Percentiles rank a stretch among this genome's conserved stretches.
phyloP scores from a whole-genome alignment of 176 grass and related monocot species.

The Rhynchospora pubera region DNA sequence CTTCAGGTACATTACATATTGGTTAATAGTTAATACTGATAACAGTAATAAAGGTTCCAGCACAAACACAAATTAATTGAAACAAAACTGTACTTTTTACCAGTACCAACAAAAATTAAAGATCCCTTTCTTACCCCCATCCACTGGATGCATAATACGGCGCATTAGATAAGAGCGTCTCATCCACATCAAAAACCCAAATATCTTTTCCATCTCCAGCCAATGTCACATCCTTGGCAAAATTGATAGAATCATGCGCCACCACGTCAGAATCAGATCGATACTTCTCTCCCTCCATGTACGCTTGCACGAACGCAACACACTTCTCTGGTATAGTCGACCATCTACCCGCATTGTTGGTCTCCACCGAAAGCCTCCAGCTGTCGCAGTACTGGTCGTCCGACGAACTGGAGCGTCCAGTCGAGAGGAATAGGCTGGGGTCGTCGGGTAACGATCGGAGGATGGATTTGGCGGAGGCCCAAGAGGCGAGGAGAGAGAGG shows the following conservation, averaged over 20 bases:
- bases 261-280: slow-evolving; percentile 53
- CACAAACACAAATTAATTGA: too few relatives aligned
- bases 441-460: slow-evolving; percentile 33
- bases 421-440: background rate
- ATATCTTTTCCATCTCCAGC: slow-evolving; percentile 27
- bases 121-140: slow-evolving; percentile 46
- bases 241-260: slow-evolving; percentile 42
- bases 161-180: slow-evolving; percentile 67
- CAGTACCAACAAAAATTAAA: background rate
- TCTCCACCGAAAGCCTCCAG: slow-evolving; percentile 88
- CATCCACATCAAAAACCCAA: slow-evolving; percentile 90
- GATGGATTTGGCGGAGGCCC: slow-evolving; percentile 17
- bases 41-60: too few relatives aligned
- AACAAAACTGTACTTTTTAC: background rate
- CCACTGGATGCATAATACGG: slow-evolving; percentile 56
- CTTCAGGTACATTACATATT: too few relatives aligned
- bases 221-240: slow-evolving; percentile 33
- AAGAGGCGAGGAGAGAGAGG: slow-evolving; percentile 9
- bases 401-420: background rate
- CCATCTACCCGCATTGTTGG: slow-evolving; percentile 63
- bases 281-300: slow-evolving; percentile 70
- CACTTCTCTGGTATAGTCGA: slow-evolving; percentile 36
- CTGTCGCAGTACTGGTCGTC: slow-evolving; percentile 58
- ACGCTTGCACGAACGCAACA: slow-evolving; percentile 23
- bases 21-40: too few relatives aligned